Evolutionary conservation across 306 rosid genomes (phyloP), one percentile per base, ranked within the genome.

Genomic region (Parietaria judaica): DNA sequence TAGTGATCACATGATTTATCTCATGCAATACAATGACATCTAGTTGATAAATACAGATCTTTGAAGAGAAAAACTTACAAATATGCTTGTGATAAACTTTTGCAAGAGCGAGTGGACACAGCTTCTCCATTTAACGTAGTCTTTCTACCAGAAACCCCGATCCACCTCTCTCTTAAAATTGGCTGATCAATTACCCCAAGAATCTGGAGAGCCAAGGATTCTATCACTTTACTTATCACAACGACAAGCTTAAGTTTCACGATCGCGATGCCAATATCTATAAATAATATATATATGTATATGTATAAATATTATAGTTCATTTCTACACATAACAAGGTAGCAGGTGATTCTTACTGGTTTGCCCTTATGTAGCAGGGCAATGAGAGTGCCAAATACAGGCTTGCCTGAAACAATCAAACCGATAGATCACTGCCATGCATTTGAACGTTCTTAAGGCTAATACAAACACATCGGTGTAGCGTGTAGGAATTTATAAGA

Each of bases 121-220:
- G 70, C 84, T 72, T 80, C 72, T 60, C 98, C 94, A 12, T 88
- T 92, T 60, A 88, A 64, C n/a, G 78, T 86, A 72, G 96, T 86
- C 76, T 60, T 74, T 73, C 85, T 79, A 64, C 98, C 96, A 66
- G 77, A 69, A 50, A 88, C 62, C 51, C 98, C 96, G 51, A 86
- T 72, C 98, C 98, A 92, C 77, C 98, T 88, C 72, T 92, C 98
- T 74, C 65, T 77, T 72, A 92, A 75, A 54, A 92, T 70, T 34
- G 98, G 98, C 74, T 92, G 98, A 80, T 92, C 88, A 50, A 92
- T 82, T 57, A 92, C 74, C 68, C 98, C 98, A 74, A 92, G 84
- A 74, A 92, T 86, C 98, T 92, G 86, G 12, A 60, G 11, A 10
- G 51, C 6, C 15, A 65, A 58, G 13, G 43, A 16, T 31, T 4